A percentile compares a stretch with the other conserved stretches of the same genome.
Conservation (phyloP, 129 eudicot genomes). For the carrot (Daucus carota) region DH1_v3.0 NC_030384.2:40351001-40351500, state of each 20-base stretch:
- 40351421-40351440: background rate
- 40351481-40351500: background rate
- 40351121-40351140: background rate
- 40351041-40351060: background rate
- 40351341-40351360: background rate
- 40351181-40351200: background rate
- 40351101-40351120: background rate
- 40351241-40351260: background rate
- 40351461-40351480: background rate
- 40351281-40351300: background rate
- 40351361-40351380: background rate
- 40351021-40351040: background rate
- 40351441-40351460: background rate
- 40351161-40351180: background rate
- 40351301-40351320: background rate
- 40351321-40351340: background rate
- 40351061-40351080: background rate
- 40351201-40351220: background rate
- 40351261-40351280: background rate
- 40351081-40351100: background rate
- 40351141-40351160: background rate
- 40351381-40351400: background rate
- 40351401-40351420: background rate
- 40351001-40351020: background rate
- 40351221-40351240: slow-evolving; percentile 3